Conservation (phyloP, 1,284 basidiomycete genomes). For the Tylopilus sp. region DNA sequence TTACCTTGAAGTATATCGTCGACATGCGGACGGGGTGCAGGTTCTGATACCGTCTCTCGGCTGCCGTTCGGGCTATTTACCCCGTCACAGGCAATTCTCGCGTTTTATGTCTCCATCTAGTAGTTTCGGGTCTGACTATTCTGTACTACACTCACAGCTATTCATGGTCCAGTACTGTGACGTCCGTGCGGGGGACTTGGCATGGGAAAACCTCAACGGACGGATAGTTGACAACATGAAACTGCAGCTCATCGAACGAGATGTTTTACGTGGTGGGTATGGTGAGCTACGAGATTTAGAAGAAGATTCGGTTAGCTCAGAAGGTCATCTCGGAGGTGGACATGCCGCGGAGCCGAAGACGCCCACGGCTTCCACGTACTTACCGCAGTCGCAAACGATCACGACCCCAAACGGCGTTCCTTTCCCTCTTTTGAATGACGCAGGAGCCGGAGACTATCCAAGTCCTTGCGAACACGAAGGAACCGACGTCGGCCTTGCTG, state of each 20-base stretch:
- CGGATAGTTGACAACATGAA: conserved; percentile 43
- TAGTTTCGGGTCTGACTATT: conserved; percentile 19
- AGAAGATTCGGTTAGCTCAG: conserved; percentile 29
- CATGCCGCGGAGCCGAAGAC: conserved; percentile 37
- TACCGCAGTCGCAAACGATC: conserved; percentile 32
- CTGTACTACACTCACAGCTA: conserved; percentile 28
- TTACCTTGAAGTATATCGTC: background rate
- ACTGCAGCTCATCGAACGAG: conserved; percentile 29
- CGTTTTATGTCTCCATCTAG: background rate
- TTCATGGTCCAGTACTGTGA: conserved; percentile 64
- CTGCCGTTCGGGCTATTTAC: conserved; percentile 6
- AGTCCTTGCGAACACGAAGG: conserved; percentile 26
- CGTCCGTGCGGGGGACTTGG: conserved; percentile 47
- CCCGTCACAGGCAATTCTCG: background rate
- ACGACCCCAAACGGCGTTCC: conserved; percentile 25
- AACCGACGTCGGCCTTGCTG: conserved; percentile 11
- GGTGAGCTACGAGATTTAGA: conserved; percentile 24
- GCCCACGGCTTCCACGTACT: conserved; percentile 35
- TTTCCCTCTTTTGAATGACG: conserved; percentile 34
- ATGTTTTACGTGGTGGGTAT: conserved; percentile 20
- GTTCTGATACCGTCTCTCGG: conserved; percentile 4
- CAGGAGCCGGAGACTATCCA: conserved; percentile 19
- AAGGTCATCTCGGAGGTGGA: conserved; percentile 32
- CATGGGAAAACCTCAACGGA: conserved; percentile 41
- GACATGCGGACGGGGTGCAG: conserved; percentile 1